Evolutionary conservation across 2,329 filamentous ascomycete species (phyloP), one percentile per base, ranked within the genome.

Genomic region (Rhexocercosporidium sp.): DNA sequence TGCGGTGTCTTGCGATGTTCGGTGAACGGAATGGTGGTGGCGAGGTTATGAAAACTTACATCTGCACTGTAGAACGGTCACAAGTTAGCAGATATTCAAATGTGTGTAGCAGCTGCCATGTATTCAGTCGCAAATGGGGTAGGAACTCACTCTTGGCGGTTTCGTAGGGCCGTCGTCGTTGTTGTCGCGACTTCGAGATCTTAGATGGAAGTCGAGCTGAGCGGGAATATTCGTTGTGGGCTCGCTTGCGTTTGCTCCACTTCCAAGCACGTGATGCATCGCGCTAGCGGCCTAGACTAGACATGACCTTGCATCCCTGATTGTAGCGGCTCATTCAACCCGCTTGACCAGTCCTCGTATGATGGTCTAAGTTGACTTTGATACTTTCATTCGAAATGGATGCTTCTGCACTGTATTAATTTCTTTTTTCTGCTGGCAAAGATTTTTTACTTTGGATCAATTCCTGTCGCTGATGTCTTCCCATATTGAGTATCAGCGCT

Each of bases 61-160:
- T 96, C 90, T 96, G 92, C 92, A 96, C 92, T 95, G 76, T 78
- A 81, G 75, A 69, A 74, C 71, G 67, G 69, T 37, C 72, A 77
- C 77, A 76, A 65, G 81, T 90, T 83, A 90, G 86, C 78, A 80
- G 68, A 72, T 54, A 72, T 78, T 71, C 71, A 70, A 63, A 41
- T 41, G 37, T 8, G 18, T 14, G 20, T 16, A 20, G 11, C 49
- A 47, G 25, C 49, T 39, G n/a, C 11, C 3, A 22, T n/a, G 8
- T 27, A 20, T 27, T 25, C 31, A 9, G 6, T 5, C 41, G 62
- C 16, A 56, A 66, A 27, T 41, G 53, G 62, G 59, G 18, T 62
- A 56, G 29, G 14, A 69, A 86, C 86, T 85, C 82, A 88, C 86
- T 88, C 80, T 84, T 88, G 82, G 73, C 75, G 75, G 68, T 68